These are phyloP conservation scores for Volvox carteri DNA, from an alignment of 163 green algal genomes.

Conservation along the genomic window DNA sequence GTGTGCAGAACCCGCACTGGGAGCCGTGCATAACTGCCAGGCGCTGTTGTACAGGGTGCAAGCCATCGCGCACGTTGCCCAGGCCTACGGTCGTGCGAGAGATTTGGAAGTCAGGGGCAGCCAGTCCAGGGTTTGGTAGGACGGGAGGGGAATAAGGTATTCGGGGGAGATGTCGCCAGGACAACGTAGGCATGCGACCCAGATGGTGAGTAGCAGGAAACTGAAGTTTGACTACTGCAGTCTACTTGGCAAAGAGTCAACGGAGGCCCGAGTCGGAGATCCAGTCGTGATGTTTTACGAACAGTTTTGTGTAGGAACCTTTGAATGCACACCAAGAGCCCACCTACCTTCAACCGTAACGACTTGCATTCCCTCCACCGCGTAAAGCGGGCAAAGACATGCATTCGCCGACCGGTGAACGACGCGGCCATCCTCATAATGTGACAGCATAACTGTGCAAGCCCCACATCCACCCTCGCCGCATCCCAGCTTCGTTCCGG, in stretches of 20 bases:
- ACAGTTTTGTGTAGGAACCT: too few relatives aligned
- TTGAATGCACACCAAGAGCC: too few relatives aligned
- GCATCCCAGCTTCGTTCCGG: conserved; percentile 96
- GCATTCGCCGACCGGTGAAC: conserved; percentile 94
- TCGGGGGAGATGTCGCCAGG: too few relatives aligned
- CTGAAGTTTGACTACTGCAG: too few relatives aligned
- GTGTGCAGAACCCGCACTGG: conserved; percentile 99
- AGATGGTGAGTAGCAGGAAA: too few relatives aligned
- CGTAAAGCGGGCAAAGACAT: conserved; percentile 96
- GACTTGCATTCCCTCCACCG: conserved; percentile 93
- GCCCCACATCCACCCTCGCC: conserved; percentile 97
- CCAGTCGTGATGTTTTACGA: too few relatives aligned
- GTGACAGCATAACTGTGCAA: conserved; percentile 97
- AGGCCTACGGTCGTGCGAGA: conserved; percentile 78
- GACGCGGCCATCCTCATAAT: conserved; percentile 68
- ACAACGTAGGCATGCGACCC: too few relatives aligned
- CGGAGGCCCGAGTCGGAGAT: too few relatives aligned
- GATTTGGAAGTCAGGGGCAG: background rate
- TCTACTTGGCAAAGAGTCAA: too few relatives aligned
- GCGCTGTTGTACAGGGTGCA: conserved; percentile 95
- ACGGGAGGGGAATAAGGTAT: too few relatives aligned
- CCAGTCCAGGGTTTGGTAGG: too few relatives aligned
- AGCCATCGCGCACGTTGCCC: conserved; percentile 84
- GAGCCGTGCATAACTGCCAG: conserved; percentile 94
- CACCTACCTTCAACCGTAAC: conserved; percentile 95